Percentiles rank a stretch among this genome's conserved stretches.
phyloP scores from a whole-genome alignment of 495 filamentous ascomycete species.

The Lindgomyces ingoldianus region DNA sequence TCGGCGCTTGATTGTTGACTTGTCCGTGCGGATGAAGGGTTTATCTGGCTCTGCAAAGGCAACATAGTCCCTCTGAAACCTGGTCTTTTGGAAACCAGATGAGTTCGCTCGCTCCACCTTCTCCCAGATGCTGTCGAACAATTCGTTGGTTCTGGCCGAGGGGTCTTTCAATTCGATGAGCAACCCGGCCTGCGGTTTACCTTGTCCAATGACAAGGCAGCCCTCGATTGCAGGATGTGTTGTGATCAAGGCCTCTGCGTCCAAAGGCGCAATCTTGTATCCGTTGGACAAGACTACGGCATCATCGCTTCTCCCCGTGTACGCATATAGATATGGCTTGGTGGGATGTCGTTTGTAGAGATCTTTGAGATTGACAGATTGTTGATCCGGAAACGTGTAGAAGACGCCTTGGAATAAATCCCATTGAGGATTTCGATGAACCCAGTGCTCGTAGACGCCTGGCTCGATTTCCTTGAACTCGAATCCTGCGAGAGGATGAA shows the following conservation, averaged over 20 bases:
- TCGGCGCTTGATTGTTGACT: not conserved
- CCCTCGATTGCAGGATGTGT: slow-evolving; percentile 26
- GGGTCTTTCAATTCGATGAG: slow-evolving; percentile 9
- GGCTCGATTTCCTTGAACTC: not conserved
- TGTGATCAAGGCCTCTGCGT: slow-evolving; percentile 41
- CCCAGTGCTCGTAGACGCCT: not conserved
- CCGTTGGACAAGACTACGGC: slow-evolving; percentile 49
- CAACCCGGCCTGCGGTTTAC: not conserved
- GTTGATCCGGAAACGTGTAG: slow-evolving; percentile 6
- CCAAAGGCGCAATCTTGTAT: slow-evolving; percentile 49
- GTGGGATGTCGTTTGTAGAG: slow-evolving; percentile 26
- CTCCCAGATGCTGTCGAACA: slow-evolving; percentile 3
- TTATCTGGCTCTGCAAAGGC: slow-evolving; percentile 1
- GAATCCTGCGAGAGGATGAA: not conserved
- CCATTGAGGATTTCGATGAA: not conserved
- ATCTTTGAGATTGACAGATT: slow-evolving; percentile 11
- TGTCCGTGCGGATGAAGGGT: slow-evolving; percentile 1
- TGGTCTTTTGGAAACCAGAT: not conserved
- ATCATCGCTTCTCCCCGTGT: slow-evolving; percentile 41
- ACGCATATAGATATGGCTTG: slow-evolving; percentile 32
- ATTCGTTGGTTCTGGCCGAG: not conserved
- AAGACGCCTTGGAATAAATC: slow-evolving; percentile 10
- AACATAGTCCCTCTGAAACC: not conserved
- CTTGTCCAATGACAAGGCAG: slow-evolving; percentile 44
- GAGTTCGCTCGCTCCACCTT: slow-evolving; percentile 1